Evolutionary conservation across 1,139 yeast genomes (phyloP).

Genomic region (Yamadazyma mexicana): DNA sequence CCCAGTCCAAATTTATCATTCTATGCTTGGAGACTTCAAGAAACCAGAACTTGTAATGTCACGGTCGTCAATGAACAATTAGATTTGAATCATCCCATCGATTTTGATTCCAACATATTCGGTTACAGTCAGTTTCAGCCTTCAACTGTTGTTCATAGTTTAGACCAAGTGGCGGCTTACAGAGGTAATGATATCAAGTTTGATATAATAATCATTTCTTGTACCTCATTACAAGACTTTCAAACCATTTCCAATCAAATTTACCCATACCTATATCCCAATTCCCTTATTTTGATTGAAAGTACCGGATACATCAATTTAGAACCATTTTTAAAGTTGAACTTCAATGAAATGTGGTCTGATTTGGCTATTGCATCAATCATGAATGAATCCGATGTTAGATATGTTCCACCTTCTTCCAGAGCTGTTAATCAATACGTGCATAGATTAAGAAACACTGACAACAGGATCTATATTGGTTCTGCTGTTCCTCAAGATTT

Average conservation of each 20-base stretch:
- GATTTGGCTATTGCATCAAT: conserved; percentile 53
- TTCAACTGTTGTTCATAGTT: conserved; percentile 17
- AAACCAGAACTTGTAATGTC: conserved; percentile 35
- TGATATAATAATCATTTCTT: conserved; percentile 39
- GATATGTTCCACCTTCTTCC: conserved; percentile 26
- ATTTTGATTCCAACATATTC: conserved; percentile 20
- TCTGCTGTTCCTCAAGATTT: conserved; percentile 22
- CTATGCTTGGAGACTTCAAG: conserved; percentile 50
- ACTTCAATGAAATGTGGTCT: conserved; percentile 26
- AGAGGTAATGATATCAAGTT: conserved; percentile 17
- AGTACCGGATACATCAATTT: conserved; percentile 70
- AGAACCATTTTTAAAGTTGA: conserved; percentile 60
- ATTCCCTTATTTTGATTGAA: conserved; percentile 60
- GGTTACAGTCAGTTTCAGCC: conserved; percentile 25
- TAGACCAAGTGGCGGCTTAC: conserved; percentile 18
- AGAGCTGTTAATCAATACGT: conserved; percentile 20
- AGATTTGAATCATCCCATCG: conserved; percentile 15
- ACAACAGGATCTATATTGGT: conserved; percentile 44
- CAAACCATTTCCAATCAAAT: conserved; percentile 31
- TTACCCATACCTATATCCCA: conserved; percentile 25
- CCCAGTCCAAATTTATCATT: conserved; percentile 50
- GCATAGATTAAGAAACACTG: conserved; percentile 32
- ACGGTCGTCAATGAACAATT: conserved; percentile 32
- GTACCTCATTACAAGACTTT: conserved; percentile 44
- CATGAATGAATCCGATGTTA: conserved; percentile 64